Evolutionary conservation across 1,284 basidiomycete genomes (phyloP).

Genomic region (Microbotryum saponariae): DNA sequence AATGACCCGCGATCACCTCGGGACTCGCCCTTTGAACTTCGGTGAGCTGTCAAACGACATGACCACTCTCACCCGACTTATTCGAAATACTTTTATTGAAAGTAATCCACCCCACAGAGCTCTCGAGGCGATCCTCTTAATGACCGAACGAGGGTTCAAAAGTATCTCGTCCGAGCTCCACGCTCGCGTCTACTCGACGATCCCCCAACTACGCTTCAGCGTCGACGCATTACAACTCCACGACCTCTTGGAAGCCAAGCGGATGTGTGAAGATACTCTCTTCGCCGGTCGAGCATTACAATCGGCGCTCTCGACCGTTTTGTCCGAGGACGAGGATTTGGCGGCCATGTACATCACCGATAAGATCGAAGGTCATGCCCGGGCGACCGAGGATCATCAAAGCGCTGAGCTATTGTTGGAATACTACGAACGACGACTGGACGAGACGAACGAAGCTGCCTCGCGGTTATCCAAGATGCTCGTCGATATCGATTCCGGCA

Average conservation of each 20-base stretch:
- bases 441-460: conserved; percentile 25
- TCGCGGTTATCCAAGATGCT: conserved; percentile 15
- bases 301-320: conserved; percentile 10
- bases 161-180: conserved; percentile 16
- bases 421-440: conserved; percentile 28
- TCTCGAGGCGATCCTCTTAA: conserved; percentile 22
- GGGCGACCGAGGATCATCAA: conserved; percentile 14
- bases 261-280: conserved; percentile 22
- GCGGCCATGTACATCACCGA: conserved; percentile 25
- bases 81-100: not conserved
- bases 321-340: conserved; percentile 27
- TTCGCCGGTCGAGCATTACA: conserved; percentile 20
- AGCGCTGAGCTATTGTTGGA: conserved; percentile 24
- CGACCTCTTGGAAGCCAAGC: conserved; percentile 25
- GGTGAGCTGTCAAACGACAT: conserved; percentile 2
- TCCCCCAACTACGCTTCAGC: conserved; percentile 16
- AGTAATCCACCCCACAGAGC: conserved; percentile 6
- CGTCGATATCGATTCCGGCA: conserved; percentile 24
- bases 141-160: conserved; percentile 22
- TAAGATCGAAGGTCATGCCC: not conserved
- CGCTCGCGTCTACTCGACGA: conserved; percentile 14
- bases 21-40: conserved; percentile 17
- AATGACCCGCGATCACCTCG: not conserved
- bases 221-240: conserved; percentile 20
- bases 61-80: not conserved